Evolutionary conservation across 2,329 filamentous ascomycete species (phyloP).

Genomic region (Pezicula carpinea): DNA sequence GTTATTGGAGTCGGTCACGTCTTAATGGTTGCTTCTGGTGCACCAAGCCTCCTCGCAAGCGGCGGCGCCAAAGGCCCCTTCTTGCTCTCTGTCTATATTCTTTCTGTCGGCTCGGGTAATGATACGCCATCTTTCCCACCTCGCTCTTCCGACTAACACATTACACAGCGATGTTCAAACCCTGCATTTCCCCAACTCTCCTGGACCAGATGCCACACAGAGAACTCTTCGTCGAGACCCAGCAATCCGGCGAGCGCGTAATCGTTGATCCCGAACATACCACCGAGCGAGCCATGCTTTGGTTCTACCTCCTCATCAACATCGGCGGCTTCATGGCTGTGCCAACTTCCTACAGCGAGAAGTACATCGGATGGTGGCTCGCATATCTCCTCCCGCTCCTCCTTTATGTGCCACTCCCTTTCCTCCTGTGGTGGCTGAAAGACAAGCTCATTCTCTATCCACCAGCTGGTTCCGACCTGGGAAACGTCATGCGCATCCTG

Average conservation of each 20-base stretch:
- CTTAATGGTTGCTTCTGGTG: conserved; percentile 59
- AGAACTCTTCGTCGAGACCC: conserved; percentile 36
- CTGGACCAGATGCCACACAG: conserved; percentile 50
- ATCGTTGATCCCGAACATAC: conserved; percentile 57
- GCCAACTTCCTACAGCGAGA: conserved; percentile 36
- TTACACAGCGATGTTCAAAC: conserved; percentile 62
- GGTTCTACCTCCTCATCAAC: conserved; percentile 68
- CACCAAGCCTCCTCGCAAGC: conserved; percentile 50
- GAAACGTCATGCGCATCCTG: conserved; percentile 39
- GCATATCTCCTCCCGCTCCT: conserved; percentile 45
- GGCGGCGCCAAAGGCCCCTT: conserved; percentile 57
- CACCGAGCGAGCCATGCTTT: conserved; percentile 37
- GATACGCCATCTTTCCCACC: conserved; percentile 37
- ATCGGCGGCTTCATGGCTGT: conserved; percentile 50
- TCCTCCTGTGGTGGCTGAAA: conserved; percentile 38
- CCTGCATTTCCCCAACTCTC: conserved; percentile 60
- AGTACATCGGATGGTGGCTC: conserved; percentile 46
- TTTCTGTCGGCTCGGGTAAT: conserved; percentile 24
- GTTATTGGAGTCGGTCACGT: conserved; percentile 58
- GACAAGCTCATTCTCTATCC: conserved; percentile 39
- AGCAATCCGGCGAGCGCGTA: conserved; percentile 52
- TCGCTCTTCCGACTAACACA: conserved; percentile 58
- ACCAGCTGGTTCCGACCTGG: conserved; percentile 41
- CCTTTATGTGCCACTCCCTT: conserved; percentile 58
- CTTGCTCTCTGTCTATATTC: conserved; percentile 22